A percentile compares a stretch with the other conserved stretches of the same genome.
Conservation (phyloP, 2,329 filamentous ascomycete genomes). For the Fusarium pilosicola region DNA sequence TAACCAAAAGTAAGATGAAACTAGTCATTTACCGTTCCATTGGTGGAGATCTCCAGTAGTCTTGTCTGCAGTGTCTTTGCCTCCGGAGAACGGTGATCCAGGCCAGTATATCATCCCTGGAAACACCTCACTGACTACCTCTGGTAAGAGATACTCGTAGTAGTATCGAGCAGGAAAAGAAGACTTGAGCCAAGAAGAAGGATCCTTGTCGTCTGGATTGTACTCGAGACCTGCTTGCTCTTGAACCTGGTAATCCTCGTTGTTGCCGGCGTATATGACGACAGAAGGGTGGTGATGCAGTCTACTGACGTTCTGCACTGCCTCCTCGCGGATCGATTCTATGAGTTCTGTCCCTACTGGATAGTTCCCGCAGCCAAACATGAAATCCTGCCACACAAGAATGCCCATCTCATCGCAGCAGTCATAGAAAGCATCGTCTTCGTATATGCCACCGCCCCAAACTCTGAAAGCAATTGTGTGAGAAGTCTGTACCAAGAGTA, state of each 20-base stretch:
- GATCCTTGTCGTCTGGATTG: neutral
- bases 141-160: neutral
- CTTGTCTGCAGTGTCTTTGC: neutral
- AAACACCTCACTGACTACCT: neutral
- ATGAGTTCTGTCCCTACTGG: neutral
- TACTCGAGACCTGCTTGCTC: neutral
- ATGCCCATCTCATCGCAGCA: constrained; percentile 2
- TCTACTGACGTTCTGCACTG: neutral
- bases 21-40: neutral
- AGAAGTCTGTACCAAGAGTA: neutral
- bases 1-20: neutral
- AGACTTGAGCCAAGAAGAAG: neutral
- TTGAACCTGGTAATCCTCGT: constrained; percentile 6
- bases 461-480: neutral
- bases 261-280: neutral
- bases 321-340: neutral
- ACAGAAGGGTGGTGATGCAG: neutral
- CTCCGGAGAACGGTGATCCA: neutral
- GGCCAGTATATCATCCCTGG: neutral
- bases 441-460: constrained; percentile 4
- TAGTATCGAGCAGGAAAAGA: constrained; percentile 1
- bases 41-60: neutral
- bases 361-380: constrained; percentile 3
- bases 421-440: neutral
- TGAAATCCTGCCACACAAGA: constrained; percentile 1